These are phyloP conservation scores for Salmacisia buchloeana DNA, from an alignment of 1,284 basidiomycete genomes.

Conservation along the genomic window DNA sequence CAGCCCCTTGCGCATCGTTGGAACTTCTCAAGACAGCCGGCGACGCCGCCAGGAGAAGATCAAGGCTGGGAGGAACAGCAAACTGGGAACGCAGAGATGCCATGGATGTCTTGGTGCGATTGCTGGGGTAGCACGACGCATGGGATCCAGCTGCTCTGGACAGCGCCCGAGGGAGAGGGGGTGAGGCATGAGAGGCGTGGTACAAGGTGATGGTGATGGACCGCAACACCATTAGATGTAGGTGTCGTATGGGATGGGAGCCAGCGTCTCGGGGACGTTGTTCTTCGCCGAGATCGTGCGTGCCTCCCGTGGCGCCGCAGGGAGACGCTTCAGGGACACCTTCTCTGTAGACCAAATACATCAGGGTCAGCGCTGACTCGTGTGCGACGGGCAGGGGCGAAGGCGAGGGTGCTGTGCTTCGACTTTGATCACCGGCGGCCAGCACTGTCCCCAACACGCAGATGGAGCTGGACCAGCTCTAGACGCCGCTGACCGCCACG, in stretches of 20 bases:
- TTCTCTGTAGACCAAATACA: constrained; percentile 59
- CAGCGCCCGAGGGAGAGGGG: not conserved
- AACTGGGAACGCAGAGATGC: no score
- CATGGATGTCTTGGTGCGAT: not conserved
- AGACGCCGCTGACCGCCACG: no score
- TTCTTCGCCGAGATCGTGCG: constrained; percentile 66
- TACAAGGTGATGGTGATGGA: not conserved
- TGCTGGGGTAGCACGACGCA: not conserved
- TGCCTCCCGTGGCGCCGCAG: constrained; percentile 74
- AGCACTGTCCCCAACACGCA: no score
- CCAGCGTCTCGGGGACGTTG: constrained; percentile 89
- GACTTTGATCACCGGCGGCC: no score
- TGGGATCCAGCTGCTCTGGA: not conserved
- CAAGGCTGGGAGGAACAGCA: no score
- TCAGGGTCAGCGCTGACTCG: not conserved
- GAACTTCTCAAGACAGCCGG: no score
- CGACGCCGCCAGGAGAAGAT: no score
- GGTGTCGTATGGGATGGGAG: constrained; percentile 68
- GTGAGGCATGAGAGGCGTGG: not conserved
- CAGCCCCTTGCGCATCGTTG: no score
- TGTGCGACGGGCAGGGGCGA: no score
- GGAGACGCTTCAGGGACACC: constrained; percentile 78
- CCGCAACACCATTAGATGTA: constrained; percentile 40
- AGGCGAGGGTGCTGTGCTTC: no score
- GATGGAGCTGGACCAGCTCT: no score